Evolutionary conservation across 2,329 filamentous ascomycete species (phyloP).

Genomic region (Penicillium paneum): DNA sequence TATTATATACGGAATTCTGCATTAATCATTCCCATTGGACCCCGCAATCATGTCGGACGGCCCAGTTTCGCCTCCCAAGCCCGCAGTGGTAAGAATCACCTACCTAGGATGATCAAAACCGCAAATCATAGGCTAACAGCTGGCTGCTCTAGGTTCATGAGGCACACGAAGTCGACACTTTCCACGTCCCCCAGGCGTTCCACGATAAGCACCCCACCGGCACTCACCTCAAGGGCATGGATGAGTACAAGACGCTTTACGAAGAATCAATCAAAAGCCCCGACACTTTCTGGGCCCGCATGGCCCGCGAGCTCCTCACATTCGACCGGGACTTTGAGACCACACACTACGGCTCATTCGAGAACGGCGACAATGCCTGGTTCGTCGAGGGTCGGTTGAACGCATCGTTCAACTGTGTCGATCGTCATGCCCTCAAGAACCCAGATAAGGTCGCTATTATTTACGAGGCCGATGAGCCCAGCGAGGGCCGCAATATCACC

Average conservation of each 20-base stretch:
- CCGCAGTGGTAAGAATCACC: conserved; percentile 40
- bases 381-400: conserved; percentile 92
- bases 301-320: conserved; percentile 82
- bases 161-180: conserved; percentile 49
- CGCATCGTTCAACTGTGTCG: conserved; percentile 95
- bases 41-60: conserved; percentile 39
- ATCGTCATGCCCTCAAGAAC: conserved; percentile 93
- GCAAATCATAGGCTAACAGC: conserved; percentile 11
- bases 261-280: conserved; percentile 87
- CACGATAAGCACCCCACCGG: conserved; percentile 58
- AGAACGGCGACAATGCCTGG: conserved; percentile 83
- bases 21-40: conserved; percentile 1
- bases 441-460: conserved; percentile 94
- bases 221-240: conserved; percentile 58
- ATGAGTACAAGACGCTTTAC: conserved; percentile 63
- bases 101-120: not conserved
- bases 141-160: conserved; percentile 39
- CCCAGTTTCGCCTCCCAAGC: conserved; percentile 32
- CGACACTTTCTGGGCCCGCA: conserved; percentile 81
- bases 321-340: conserved; percentile 94
- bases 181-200: conserved; percentile 58
- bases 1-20: not conserved
- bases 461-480: conserved; percentile 93
- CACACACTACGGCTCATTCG: conserved; percentile 72
- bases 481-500: conserved; percentile 82